Percentiles rank a stretch among this genome's conserved stretches.
phyloP scores from a whole-genome alignment of 441 rosid genomes.

The Corymbia calophylla region DNA sequence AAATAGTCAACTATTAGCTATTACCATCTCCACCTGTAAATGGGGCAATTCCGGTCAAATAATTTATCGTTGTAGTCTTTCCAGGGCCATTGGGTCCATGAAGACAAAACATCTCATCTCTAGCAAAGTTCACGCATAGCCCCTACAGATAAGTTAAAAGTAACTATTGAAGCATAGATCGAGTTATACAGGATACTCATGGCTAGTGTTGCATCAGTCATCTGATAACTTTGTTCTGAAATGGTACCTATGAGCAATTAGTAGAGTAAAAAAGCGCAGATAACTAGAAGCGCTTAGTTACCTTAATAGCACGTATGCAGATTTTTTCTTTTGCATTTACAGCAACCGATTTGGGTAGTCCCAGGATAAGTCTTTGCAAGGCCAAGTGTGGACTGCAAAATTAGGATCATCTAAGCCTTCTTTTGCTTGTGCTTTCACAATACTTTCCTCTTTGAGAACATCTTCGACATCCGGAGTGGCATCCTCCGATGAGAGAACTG shows the following conservation, averaged over 20 bases:
- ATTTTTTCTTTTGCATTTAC: slow-evolving; percentile 57
- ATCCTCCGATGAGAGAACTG: slow-evolving; percentile 45
- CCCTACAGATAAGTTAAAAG: slow-evolving; percentile 39
- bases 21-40: slow-evolving; percentile 82
- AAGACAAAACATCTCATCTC: slow-evolving; percentile 87
- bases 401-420: slow-evolving; percentile 40
- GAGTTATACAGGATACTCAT: not conserved
- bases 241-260: not conserved
- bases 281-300: slow-evolving; percentile 13
- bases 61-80: slow-evolving; percentile 81
- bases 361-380: slow-evolving; percentile 85
- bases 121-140: slow-evolving; percentile 71
- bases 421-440: slow-evolving; percentile 45
- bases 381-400: slow-evolving; percentile 85
- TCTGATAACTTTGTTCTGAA: not conserved
- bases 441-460: slow-evolving; percentile 77
- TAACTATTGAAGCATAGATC: not conserved
- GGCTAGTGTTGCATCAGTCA: not conserved
- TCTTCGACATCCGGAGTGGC: slow-evolving; percentile 69
- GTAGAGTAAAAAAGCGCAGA: not conserved
- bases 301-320: slow-evolving; percentile 79
- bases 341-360: slow-evolving; percentile 43
- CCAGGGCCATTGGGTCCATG: slow-evolving; percentile 98
- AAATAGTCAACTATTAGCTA: not conserved
- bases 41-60: slow-evolving; percentile 84